These are phyloP conservation scores for Fallopia convolvulus DNA, from an alignment of 148 eudicot genomes.

Conservation along the genomic window DNA sequence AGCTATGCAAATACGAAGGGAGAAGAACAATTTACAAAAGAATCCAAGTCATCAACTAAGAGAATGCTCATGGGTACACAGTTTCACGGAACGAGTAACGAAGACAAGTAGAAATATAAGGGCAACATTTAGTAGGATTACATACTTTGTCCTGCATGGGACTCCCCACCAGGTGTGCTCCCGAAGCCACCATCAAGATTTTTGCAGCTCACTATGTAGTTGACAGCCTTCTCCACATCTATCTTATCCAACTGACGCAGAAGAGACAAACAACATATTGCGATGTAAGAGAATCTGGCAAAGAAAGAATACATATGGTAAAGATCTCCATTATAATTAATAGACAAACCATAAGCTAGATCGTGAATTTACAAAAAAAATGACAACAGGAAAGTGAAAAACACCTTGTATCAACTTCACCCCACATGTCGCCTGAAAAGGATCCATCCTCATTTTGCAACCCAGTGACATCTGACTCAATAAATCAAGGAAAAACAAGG, in stretches of 20 bases:
- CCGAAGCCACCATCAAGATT: constrained; percentile 92
- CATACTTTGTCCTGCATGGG: constrained; percentile 93
- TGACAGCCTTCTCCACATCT: constrained; percentile 80
- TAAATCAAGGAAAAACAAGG: constrained; percentile 30
- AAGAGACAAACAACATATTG: constrained; percentile 71
- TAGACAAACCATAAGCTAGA: not conserved
- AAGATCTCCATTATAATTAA: not conserved
- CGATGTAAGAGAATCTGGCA: constrained; percentile 78
- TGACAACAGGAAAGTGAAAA: not conserved
- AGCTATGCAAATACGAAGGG: not conserved
- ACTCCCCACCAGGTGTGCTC: constrained; percentile 88
- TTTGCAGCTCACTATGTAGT: constrained; percentile 83
- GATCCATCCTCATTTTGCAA: constrained; percentile 95
- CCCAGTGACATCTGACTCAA: constrained; percentile 49
- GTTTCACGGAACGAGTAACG: too few relatives aligned
- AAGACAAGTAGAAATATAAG: not conserved
- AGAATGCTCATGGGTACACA: not conserved
- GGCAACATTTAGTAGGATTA: not conserved
- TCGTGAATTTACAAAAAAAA: not conserved
- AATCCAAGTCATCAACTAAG: not conserved
- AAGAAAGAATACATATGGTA: constrained; percentile 5
- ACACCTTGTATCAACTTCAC: constrained; percentile 89
- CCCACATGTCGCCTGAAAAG: constrained; percentile 95
- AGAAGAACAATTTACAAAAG: not conserved
- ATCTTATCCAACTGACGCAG: constrained; percentile 63